Evolutionary conservation across 1,284 basidiomycete species (phyloP).

Genomic region (Mycosarcoma mackinlayi): DNA sequence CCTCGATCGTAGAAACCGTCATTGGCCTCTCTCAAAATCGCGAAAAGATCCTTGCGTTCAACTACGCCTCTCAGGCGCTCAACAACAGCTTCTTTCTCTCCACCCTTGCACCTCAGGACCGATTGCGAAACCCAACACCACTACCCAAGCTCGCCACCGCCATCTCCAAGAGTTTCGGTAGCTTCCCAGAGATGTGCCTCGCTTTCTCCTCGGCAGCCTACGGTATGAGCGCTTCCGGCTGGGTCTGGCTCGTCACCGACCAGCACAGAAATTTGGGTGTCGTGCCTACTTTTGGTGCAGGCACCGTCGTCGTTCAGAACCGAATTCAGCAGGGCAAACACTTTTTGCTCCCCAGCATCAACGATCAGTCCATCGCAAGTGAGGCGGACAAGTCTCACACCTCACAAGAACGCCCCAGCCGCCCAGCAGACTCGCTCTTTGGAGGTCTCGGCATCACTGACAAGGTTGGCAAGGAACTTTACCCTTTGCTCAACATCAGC

Average conservation of each 20-base stretch:
- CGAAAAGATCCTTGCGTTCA: conserved; percentile 80
- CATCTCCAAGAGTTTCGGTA: conserved; percentile 74
- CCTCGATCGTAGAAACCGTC: conserved; percentile 79
- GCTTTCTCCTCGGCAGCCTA: conserved; percentile 80
- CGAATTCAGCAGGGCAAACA: conserved; percentile 53
- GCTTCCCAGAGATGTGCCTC: conserved; percentile 78
- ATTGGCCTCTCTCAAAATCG: conserved; percentile 77
- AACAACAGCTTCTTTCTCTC: conserved; percentile 97
- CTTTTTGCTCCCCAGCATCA: conserved; percentile 53
- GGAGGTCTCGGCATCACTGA: conserved; percentile 38
- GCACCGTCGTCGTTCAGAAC: conserved; percentile 81
- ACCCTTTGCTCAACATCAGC: conserved; percentile 84
- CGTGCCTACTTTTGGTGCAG: conserved; percentile 86
- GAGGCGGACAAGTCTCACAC: conserved; percentile 63
- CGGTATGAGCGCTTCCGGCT: conserved; percentile 82
- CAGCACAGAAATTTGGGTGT: conserved; percentile 75
- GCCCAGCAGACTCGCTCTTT: conserved; percentile 34
- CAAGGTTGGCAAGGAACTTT: conserved; percentile 74
- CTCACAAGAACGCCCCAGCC: conserved; percentile 25
- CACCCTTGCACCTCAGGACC: conserved; percentile 71
- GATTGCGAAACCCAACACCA: conserved; percentile 37
- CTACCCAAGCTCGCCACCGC: conserved; percentile 70
- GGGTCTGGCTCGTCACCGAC: conserved; percentile 87
- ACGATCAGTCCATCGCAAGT: conserved; percentile 49
- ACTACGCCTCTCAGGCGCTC: conserved; percentile 88